Conservation (phyloP, 768 basidiomycete species). For the Podaxis rugospora region DNA sequence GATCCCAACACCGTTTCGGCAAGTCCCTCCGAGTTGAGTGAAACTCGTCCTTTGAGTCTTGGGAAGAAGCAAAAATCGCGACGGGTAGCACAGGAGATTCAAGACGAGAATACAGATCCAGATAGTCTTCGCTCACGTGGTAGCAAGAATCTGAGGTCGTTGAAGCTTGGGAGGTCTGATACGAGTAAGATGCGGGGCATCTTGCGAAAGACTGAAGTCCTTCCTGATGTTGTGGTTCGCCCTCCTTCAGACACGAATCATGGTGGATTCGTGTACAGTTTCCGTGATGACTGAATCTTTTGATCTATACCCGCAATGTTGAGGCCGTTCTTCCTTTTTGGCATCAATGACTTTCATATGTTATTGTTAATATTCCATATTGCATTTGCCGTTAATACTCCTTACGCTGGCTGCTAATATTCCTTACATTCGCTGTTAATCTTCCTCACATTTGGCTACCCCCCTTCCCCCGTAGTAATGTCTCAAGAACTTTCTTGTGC, state of each 20-base stretch:
- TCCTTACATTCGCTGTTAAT: not conserved
- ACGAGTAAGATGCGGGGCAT: slow-evolving; percentile 58
- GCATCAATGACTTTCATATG: slow-evolving; percentile 2
- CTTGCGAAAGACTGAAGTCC: slow-evolving; percentile 49
- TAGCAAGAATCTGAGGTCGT: slow-evolving; percentile 51
- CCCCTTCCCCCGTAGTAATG: not conserved
- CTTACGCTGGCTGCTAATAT: not conserved
- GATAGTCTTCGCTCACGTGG: slow-evolving; percentile 22
- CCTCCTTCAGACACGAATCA: slow-evolving; percentile 52
- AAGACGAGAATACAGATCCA: slow-evolving; percentile 38
- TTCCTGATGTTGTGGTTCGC: slow-evolving; percentile 59
- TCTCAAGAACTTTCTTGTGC: not conserved
- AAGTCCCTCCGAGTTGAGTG: slow-evolving; percentile 12
- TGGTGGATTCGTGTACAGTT: slow-evolving; percentile 38
- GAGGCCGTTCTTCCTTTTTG: slow-evolving; percentile 10
- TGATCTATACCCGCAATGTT: slow-evolving; percentile 11
- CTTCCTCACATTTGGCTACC: not conserved
- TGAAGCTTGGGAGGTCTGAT: slow-evolving; percentile 58
- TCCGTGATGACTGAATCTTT: slow-evolving; percentile 31
- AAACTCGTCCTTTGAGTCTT: slow-evolving; percentile 51
- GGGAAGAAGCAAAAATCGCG: slow-evolving; percentile 49
- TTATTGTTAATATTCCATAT: not conserved
- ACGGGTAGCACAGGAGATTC: slow-evolving; percentile 20
- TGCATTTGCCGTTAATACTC: not conserved
- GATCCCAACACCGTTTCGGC: slow-evolving; percentile 26